Conservation (phyloP, 768 basidiomycete genomes). For the Tricholoma bakamatsutake region DNA sequence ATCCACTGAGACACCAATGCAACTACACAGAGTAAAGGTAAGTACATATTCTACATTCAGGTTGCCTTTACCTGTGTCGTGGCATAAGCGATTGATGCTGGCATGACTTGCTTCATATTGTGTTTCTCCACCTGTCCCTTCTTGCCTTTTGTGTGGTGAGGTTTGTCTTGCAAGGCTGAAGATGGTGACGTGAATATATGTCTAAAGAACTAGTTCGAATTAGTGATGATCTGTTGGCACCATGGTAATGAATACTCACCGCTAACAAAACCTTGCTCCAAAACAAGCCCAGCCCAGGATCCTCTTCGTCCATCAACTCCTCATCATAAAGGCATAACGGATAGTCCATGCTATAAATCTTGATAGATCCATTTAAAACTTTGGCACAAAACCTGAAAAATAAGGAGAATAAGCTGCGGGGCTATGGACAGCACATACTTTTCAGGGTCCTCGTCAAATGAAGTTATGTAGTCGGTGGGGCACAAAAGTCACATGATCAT, state of each 20-base stretch:
- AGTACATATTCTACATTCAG: not conserved
- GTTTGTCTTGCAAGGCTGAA: not conserved
- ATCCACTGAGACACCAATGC: not conserved
- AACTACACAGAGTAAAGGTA: not conserved
- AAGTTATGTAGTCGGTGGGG: not conserved
- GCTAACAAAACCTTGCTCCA: not conserved
- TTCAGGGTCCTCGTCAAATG: not conserved
- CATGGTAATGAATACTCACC: not conserved
- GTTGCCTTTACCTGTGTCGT: not conserved
- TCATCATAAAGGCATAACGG: not conserved
- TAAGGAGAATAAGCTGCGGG: no score
- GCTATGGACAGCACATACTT: no score
- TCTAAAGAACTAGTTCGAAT: not conserved
- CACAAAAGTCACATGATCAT: not conserved
- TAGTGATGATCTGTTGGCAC: not conserved
- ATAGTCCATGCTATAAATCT: not conserved
- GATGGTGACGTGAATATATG: not conserved
- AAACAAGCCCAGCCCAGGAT: not conserved
- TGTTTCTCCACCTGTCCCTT: slow-evolving; percentile 1
- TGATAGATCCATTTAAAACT: not conserved
- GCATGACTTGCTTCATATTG: not conserved
- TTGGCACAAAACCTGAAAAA: not conserved
- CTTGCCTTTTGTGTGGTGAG: not conserved
- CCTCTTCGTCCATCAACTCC: not conserved
- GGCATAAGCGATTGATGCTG: not conserved